A percentile compares a stretch with the other conserved stretches of the same genome.
Evolutionary conservation across 306 rosid genomes (phyloP).

Genomic region (Cicer yamashitae): DNA sequence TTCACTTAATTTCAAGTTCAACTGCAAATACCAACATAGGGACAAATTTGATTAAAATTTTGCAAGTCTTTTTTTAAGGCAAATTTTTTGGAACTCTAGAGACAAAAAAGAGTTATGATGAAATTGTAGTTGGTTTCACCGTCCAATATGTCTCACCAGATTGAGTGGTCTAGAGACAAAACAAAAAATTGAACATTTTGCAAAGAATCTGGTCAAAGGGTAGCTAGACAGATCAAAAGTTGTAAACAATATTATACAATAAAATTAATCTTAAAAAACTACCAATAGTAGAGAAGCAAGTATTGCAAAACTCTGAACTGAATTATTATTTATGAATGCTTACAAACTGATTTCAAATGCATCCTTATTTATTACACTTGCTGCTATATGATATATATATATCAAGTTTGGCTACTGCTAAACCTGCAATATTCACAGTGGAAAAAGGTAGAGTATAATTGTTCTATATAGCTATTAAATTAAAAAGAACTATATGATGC

Average conservation of each 20-base stretch:
- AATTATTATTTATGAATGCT: neutral
- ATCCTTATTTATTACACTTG: constrained; percentile 21
- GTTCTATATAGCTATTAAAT: constrained; percentile 18
- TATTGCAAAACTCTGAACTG: neutral
- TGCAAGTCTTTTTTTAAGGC: too few species aligned
- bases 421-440: constrained; percentile 38
- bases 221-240: neutral
- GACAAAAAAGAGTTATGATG: too few species aligned
- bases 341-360: constrained; percentile 12
- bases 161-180: too few species aligned
- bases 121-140: too few species aligned
- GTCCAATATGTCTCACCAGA: too few species aligned
- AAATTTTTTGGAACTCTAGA: too few species aligned
- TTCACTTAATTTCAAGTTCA: too few species aligned
- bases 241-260: constrained; percentile 1
- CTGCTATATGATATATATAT: constrained; percentile 35
- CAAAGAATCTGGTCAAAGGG: neutral
- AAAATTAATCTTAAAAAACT: neutral
- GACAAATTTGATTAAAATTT: too few species aligned
- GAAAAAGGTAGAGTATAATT: constrained; percentile 21
- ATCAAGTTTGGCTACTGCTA: constrained; percentile 28
- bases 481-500: constrained; percentile 60
- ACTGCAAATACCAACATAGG: too few species aligned
- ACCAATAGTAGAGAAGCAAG: constrained; percentile 12
- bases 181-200: too few species aligned